Percentiles rank a stretch among this genome's conserved stretches.
Evolutionary conservation across 2,329 filamentous ascomycete genomes (phyloP).

Genomic region (Incumbomyces delicatus): DNA sequence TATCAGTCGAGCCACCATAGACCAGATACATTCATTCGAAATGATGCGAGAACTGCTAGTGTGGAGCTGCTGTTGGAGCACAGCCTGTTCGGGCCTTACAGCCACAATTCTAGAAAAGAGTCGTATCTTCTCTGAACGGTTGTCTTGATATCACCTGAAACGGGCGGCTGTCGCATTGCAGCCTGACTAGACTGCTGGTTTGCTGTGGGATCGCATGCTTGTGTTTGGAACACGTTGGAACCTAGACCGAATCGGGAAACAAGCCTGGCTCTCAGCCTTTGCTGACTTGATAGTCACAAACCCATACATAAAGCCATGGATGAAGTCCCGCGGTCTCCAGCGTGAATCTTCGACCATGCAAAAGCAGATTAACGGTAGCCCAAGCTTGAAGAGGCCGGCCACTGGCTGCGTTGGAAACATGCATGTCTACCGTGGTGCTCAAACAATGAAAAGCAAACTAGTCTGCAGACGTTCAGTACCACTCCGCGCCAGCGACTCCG

Average conservation of each 20-base stretch:
- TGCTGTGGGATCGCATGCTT: background rate
- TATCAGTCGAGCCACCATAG: slow-evolving; percentile 5
- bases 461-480: no score
- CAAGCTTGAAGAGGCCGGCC: no score
- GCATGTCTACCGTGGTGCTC: background rate
- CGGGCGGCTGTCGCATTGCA: background rate
- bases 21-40: background rate
- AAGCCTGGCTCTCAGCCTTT: background rate
- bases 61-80: background rate
- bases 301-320: background rate
- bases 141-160: background rate
- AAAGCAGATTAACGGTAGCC: no score
- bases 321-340: no score
- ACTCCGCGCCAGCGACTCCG: no score
- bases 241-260: background rate
- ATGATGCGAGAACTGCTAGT: background rate
- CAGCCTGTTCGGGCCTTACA: background rate
- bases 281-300: background rate
- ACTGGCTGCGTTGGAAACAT: background rate
- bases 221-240: background rate
- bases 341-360: no score
- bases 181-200: background rate
- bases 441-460: no score
- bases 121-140: slow-evolving; percentile 3
- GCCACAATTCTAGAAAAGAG: slow-evolving; percentile 6